Base-by-base conservation (phyloP, 305 asterid species). In the Fraxinus floribunda region DNA sequence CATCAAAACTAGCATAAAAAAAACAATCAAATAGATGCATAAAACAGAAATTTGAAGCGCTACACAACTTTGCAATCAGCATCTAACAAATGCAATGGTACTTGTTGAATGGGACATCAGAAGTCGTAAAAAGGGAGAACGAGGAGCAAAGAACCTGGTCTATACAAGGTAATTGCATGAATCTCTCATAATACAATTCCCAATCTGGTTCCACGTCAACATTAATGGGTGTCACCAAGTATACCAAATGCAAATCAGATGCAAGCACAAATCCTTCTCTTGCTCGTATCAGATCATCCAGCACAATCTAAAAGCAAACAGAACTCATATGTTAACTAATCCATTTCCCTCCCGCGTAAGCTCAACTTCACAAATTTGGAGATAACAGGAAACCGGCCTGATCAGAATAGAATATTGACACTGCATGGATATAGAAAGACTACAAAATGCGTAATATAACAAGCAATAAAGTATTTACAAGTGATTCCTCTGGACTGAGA, bases 201-300 rank as follows among this genome's bases (percentile, higher is more conserved):
- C 99, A 97, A 79, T 94, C 98, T 39, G 98, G 99, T 88, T 97
- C 98, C 82, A 97, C 95, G 22, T 92, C 98, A 88, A 93, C 98
- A 88, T 93, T 94, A 83, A 90, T 94, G 83, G 99, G 99, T 84
- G 98, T 97, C 66, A 97, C 98, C 87, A 97, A 85, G 93, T 94
- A 97, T 36, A 97, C 98, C 90, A 97, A 86, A 92, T 97, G 99
- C 88, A 97, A 89, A 87, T 97, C 99, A 84, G 99, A 97, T 79
- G 99, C 98, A 29, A 97, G 93, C 78, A 97, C 98, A 88, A 97
- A 97, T 20, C 98, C 99, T 89, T 97, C 97, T 86, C 99, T 92
- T 73, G 99, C 99, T 90, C 99, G 92, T 77, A 89, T 57, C 87
- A 97, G 93, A 92, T 97, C 98, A 83, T 94, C 98, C 89, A 97